phyloP scores from a whole-genome alignment of 176 grass and related monocot species.

The Calamus simplicifolius region DNA sequence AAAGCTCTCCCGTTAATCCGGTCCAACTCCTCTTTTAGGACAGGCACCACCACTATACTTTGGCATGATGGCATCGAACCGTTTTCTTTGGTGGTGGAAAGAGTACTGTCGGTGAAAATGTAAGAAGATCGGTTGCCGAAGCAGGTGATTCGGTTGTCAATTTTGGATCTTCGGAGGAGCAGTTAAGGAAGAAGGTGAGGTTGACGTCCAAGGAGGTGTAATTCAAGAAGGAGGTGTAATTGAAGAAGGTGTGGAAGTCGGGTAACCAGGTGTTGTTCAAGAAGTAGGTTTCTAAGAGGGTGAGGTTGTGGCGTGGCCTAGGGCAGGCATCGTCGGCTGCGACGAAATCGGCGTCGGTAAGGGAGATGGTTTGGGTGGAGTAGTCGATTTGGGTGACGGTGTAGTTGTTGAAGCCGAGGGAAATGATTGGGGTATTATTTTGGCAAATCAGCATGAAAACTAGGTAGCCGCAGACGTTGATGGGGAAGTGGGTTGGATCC shows the following conservation, averaged over 20 bases:
- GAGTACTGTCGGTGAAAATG: not conserved
- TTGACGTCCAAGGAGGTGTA: not conserved
- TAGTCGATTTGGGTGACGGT: conserved; percentile 24
- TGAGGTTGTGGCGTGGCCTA: not conserved
- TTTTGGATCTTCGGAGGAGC: not conserved
- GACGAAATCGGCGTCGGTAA: conserved; percentile 23
- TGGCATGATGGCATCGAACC: too few relatives aligned
- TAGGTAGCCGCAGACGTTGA: conserved; percentile 26
- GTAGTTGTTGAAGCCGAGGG: conserved; percentile 16
- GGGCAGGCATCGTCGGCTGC: rapidly evolving
- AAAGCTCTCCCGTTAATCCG: not conserved
- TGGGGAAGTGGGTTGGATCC: rapidly evolving
- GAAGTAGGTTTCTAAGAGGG: not conserved
- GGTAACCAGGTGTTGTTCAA: too few relatives aligned
- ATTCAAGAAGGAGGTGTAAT: too few relatives aligned
- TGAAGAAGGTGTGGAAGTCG: too few relatives aligned
- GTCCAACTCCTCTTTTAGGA: not conserved
- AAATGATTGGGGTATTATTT: conserved; percentile 19
- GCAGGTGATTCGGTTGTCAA: not conserved
- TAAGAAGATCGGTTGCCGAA: rapidly evolving
- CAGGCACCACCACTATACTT: too few relatives aligned
- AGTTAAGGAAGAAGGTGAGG: conserved; percentile 10
- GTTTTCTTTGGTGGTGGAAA: too few relatives aligned
- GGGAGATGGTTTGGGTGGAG: not conserved
- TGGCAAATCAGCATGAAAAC: conserved; percentile 45